Evolutionary conservation across 495 filamentous ascomycete species (phyloP).

Genomic region (Neurospora sp.): DNA sequence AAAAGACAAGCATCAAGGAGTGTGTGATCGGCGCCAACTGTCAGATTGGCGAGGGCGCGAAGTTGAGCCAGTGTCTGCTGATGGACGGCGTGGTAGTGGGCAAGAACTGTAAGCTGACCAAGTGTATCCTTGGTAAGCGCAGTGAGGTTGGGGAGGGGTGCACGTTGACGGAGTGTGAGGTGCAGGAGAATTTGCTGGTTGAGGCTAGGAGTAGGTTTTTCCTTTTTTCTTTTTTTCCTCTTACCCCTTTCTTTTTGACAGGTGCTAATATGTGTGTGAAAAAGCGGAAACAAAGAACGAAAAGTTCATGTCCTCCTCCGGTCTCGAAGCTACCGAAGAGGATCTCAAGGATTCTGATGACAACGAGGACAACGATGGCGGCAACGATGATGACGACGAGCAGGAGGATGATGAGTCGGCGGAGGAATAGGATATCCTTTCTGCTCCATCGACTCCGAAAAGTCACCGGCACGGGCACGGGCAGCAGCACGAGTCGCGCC

Average conservation of each 20-base stretch:
- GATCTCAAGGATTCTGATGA: constrained; percentile 32
- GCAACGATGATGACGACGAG: constrained; percentile 6
- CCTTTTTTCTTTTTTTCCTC: no score
- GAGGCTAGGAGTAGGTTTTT: constrained; percentile 58
- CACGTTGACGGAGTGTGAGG: constrained; percentile 74
- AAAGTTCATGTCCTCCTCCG: constrained; percentile 77
- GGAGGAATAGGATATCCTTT: neutral
- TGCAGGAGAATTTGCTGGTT: constrained; percentile 78
- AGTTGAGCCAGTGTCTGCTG: constrained; percentile 69
- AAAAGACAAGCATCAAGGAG: constrained; percentile 79
- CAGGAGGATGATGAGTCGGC: constrained; percentile 4
- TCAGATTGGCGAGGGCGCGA: constrained; percentile 70
- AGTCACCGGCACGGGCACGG: neutral
- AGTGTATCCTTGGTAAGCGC: constrained; percentile 70
- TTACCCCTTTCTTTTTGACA: no score
- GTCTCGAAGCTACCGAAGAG: constrained; percentile 51
- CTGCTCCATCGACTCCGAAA: neutral
- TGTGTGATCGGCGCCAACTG: constrained; percentile 78
- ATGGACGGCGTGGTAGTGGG: constrained; percentile 86
- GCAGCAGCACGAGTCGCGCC: neutral
- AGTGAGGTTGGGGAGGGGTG: constrained; percentile 67
- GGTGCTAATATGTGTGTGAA: no score
- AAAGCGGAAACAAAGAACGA: constrained; percentile 73
- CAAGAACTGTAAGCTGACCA: constrained; percentile 63
- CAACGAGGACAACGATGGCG: constrained; percentile 19